Evolutionary conservation across 768 basidiomycete genomes (phyloP).

Genomic region (Kwoniella bestiolae): DNA sequence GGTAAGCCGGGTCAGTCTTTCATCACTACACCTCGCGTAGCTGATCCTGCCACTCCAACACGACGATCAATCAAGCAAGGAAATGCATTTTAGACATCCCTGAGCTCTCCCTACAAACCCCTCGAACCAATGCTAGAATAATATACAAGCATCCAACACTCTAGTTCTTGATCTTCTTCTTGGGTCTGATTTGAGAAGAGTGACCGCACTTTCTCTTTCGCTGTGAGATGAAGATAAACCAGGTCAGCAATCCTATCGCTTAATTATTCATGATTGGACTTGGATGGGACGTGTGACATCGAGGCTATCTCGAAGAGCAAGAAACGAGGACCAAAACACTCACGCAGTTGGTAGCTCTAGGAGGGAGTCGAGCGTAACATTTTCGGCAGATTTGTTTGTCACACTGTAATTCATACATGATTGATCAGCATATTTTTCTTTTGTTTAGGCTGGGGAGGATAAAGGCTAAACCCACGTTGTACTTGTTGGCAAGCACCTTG

Average conservation of each 20-base stretch:
- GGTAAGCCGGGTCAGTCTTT: background rate
- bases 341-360: constrained; percentile 99
- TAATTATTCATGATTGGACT: too few species aligned
- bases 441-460: too few species aligned
- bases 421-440: background rate
- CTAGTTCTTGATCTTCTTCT: constrained; percentile 86
- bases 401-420: constrained; percentile 60
- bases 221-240: constrained; percentile 67
- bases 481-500: constrained; percentile 94
- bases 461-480: constrained; percentile 64
- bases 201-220: constrained; percentile 58
- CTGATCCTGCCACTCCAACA: background rate
- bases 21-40: background rate
- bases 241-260: background rate
- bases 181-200: constrained; percentile 62
- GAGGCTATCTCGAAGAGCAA: too few species aligned
- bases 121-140: constrained; percentile 13
- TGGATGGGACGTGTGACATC: background rate
- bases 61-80: constrained; percentile 3
- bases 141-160: constrained; percentile 19
- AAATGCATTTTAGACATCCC: constrained; percentile 11
- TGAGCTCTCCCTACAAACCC: background rate
- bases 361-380: constrained; percentile 99
- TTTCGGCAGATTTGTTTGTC: constrained; percentile 99
- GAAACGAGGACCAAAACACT: constrained; percentile 59